Percentiles rank a stretch among this genome's conserved stretches.
Evolutionary conservation across 2,329 filamentous ascomycete species (phyloP).

Genomic region (Penicillium capsulatum): DNA sequence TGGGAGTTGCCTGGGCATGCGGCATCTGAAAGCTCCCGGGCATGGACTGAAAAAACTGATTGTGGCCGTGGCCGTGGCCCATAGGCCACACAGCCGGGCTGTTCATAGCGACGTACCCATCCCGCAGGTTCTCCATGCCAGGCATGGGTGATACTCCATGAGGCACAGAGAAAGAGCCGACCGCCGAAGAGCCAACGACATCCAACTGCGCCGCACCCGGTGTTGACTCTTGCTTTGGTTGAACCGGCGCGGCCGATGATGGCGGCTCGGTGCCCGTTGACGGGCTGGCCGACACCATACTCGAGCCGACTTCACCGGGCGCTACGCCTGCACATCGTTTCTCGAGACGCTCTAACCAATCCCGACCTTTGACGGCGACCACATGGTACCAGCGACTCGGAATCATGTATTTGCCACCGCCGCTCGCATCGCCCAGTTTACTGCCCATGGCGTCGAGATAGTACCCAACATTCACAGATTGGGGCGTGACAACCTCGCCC

Average conservation of each 20-base stretch:
- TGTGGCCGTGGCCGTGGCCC: conserved; percentile 14
- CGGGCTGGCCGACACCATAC: conserved; percentile 10
- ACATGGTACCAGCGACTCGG: conserved; percentile 34
- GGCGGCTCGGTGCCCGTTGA: conserved; percentile 15
- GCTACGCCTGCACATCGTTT: conserved; percentile 17
- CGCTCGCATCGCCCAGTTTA: conserved; percentile 33
- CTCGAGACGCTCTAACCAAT: conserved; percentile 33
- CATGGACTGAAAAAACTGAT: conserved; percentile 13
- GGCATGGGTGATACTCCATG: conserved; percentile 14
- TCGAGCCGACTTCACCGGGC: too few species aligned
- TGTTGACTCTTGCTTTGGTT: too few species aligned
- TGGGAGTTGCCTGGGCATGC: conserved; percentile 14
- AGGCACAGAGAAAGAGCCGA: conserved; percentile 15
- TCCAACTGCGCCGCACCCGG: conserved; percentile 9
- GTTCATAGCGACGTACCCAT: conserved; percentile 22
- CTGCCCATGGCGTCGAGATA: conserved; percentile 31
- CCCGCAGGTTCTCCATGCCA: conserved; percentile 19
- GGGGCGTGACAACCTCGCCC: conserved; percentile 29
- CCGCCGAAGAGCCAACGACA: conserved; percentile 5
- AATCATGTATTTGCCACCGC: conserved; percentile 31
- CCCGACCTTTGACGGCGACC: conserved; percentile 29
- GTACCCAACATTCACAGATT: conserved; percentile 29
- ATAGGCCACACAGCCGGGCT: conserved; percentile 23
- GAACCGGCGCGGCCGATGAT: not conserved
- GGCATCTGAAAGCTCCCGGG: conserved; percentile 19